Percentiles rank a stretch among this genome's conserved stretches.
Conservation (phyloP, 306 rosid species). For the Quercus aquifolioides region DNA sequence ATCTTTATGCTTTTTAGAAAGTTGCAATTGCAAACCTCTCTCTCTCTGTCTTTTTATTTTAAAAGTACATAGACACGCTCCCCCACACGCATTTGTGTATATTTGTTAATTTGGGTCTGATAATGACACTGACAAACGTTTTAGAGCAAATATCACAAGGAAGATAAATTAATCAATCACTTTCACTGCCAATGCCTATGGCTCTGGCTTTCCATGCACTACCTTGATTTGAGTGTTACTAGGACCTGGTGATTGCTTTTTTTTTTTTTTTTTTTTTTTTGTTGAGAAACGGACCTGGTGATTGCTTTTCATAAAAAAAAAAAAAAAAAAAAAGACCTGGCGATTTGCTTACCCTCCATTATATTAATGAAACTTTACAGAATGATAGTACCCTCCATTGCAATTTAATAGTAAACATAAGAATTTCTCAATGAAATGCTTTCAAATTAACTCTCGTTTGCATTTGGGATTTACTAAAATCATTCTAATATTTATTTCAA, state of each 20-base stretch:
- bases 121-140: conserved; percentile 18
- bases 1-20: conserved; percentile 59
- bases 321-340: background rate
- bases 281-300: too few species aligned
- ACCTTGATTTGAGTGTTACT: background rate
- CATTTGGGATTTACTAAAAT: too few species aligned
- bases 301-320: too few species aligned
- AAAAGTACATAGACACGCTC: background rate
- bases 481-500: too few species aligned
- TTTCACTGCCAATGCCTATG: background rate
- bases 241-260: too few species aligned
- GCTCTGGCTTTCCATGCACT: background rate
- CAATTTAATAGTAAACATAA: too few species aligned
- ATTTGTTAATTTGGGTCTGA: conserved; percentile 27
- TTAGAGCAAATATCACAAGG: background rate
- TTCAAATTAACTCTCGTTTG: too few species aligned
- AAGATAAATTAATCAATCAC: background rate
- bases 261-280: too few species aligned
- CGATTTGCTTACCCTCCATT: too few species aligned
- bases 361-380: too few species aligned
- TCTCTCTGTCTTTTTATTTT: background rate
- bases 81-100: conserved; percentile 21
- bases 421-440: too few species aligned
- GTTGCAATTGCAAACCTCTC: conserved; percentile 28
- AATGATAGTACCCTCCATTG: too few species aligned